These are phyloP conservation scores for Penicillium pancosmium DNA, from an alignment of 495 filamentous ascomycete species.

Conservation along the genomic window DNA sequence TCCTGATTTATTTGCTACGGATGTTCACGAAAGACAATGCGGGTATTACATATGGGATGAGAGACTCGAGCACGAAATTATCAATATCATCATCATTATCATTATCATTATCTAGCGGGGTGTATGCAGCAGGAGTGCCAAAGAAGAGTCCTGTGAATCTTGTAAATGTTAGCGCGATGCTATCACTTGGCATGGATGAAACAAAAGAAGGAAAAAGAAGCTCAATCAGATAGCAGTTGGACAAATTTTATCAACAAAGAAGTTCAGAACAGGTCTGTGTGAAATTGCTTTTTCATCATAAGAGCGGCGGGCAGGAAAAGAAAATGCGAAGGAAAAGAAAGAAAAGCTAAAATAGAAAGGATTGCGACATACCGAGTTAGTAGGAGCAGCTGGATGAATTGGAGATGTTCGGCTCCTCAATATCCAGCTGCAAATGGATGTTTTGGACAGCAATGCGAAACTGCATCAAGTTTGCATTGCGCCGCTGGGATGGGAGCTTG, in stretches of 20 bases:
- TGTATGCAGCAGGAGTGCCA: neutral
- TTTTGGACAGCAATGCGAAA: neutral
- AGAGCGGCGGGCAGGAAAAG: slow-evolving; percentile 11
- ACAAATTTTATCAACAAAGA: slow-evolving; percentile 49
- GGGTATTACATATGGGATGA: no score
- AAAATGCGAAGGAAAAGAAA: neutral
- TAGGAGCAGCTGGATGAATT: neutral
- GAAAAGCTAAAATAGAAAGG: no score
- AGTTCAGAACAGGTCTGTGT: slow-evolving; percentile 62
- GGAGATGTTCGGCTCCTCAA: no score
- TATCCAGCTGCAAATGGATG: neutral
- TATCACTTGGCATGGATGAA: slow-evolving; percentile 7
- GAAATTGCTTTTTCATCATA: slow-evolving; percentile 56
- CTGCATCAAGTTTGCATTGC: neutral
- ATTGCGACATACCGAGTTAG: neutral
- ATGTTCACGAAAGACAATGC: no score
- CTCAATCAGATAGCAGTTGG: slow-evolving; percentile 55
- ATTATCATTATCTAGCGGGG: neutral
- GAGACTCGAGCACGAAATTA: no score
- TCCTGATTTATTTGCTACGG: no score
- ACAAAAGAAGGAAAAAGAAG: neutral
- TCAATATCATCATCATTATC: neutral
- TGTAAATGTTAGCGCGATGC: slow-evolving; percentile 10
- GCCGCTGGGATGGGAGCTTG: neutral
- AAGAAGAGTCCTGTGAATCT: neutral